These are phyloP conservation scores for Aspergillus hiratsukae DNA, from an alignment of 2,329 filamentous ascomycete genomes.

Conservation along the genomic window DNA sequence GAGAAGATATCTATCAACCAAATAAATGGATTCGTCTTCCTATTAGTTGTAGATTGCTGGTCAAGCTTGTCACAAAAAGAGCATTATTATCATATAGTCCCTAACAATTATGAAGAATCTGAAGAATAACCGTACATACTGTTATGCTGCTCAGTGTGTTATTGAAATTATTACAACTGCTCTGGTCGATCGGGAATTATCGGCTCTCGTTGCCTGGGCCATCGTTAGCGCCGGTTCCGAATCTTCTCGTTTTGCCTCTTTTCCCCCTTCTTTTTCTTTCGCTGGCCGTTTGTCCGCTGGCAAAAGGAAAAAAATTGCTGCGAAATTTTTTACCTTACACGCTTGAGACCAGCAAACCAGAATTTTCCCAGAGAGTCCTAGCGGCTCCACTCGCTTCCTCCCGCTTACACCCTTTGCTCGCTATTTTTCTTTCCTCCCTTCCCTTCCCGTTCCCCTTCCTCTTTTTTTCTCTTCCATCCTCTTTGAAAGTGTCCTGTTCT, in stretches of 20 bases:
- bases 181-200: constrained; percentile 34
- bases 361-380: constrained; percentile 16
- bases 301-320: neutral
- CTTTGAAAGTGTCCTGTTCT: constrained; percentile 28
- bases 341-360: constrained; percentile 9
- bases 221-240: constrained; percentile 19
- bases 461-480: constrained; percentile 39
- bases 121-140: neutral
- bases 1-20: neutral
- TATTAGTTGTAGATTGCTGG: no score
- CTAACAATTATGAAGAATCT: no score
- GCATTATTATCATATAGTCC: neutral
- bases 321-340: constrained; percentile 1
- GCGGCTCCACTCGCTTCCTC: constrained; percentile 33
- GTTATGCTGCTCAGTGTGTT: neutral
- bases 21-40: no score
- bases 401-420: constrained; percentile 30
- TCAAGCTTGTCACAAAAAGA: neutral
- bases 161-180: neutral
- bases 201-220: constrained; percentile 29
- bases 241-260: constrained; percentile 13
- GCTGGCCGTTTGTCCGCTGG: constrained; percentile 3
- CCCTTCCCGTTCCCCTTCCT: constrained; percentile 42
- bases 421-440: constrained; percentile 34
- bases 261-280: constrained; percentile 1